A percentile compares a stretch with the other conserved stretches of the same genome.
Conservation (phyloP, 768 basidiomycete genomes). For the Russula griseocarnosa region DNA sequence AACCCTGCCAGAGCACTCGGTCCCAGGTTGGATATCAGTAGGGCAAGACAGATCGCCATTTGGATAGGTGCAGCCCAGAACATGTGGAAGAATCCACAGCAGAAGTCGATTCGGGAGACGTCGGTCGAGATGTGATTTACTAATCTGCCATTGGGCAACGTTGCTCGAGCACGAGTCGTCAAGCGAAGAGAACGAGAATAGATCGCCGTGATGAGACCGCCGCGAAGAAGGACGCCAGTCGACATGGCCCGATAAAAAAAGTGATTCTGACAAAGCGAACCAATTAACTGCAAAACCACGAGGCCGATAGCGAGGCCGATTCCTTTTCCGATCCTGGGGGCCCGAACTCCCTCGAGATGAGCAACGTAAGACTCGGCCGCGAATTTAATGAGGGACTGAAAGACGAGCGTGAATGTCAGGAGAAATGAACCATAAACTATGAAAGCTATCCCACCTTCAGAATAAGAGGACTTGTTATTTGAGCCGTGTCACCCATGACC, state of each 20-base stretch:
- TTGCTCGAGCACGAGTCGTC: conserved; percentile 72
- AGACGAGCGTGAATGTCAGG: background rate
- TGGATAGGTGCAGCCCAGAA: conserved; percentile 75
- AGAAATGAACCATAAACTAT: background rate
- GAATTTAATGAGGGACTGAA: conserved; percentile 67
- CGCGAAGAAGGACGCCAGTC: conserved; percentile 75
- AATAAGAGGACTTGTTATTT: conserved; percentile 69
- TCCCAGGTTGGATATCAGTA: conserved; percentile 72
- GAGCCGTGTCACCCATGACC: conserved; percentile 64
- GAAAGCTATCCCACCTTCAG: conserved; percentile 57
- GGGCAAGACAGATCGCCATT: conserved; percentile 67
- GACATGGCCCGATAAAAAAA: conserved; percentile 77
- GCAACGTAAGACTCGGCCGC: conserved; percentile 54
- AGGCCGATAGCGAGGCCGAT: conserved; percentile 74
- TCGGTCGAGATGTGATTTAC: conserved; percentile 94
- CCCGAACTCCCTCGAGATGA: conserved; percentile 29
- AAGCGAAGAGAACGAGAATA: conserved; percentile 75
- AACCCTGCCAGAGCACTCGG: conserved; percentile 53
- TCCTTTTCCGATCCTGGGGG: conserved; percentile 51
- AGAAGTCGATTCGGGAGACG: conserved; percentile 88
- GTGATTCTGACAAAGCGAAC: conserved; percentile 69
- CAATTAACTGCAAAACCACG: conserved; percentile 59
- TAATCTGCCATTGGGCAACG: conserved; percentile 81
- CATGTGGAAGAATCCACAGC: conserved; percentile 76
- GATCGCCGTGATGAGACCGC: conserved; percentile 83